phyloP scores from a whole-genome alignment of 2,329 filamentous ascomycete genomes.

The Fusarium irregulare region DNA sequence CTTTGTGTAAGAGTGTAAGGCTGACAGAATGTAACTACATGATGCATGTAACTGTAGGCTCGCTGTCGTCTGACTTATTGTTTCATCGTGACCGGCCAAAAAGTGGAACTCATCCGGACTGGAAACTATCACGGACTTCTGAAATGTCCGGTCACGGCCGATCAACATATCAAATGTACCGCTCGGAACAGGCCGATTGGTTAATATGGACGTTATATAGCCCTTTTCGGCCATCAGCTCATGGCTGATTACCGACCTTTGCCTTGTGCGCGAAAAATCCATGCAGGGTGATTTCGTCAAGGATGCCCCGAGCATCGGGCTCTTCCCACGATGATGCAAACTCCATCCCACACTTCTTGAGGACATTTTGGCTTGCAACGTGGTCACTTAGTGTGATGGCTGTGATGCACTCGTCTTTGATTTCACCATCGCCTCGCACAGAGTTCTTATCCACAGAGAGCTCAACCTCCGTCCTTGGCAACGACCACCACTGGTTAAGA shows the following conservation, averaged over 20 bases:
- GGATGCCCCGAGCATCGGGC: conserved; percentile 37
- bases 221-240: conserved; percentile 9
- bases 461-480: conserved; percentile 60
- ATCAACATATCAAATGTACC: conserved; percentile 1
- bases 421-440: conserved; percentile 45
- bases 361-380: conserved; percentile 63
- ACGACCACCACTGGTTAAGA: conserved; percentile 58
- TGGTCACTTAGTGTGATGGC: conserved; percentile 64
- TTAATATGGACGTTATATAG: neutral
- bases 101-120: conserved; percentile 34
- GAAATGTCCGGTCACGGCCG: conserved; percentile 35
- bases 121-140: conserved; percentile 39
- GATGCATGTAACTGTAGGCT: neutral
- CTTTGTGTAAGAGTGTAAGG: neutral
- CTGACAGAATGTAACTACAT: neutral
- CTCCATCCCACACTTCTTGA: conserved; percentile 67
- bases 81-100: neutral
- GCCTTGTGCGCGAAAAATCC: conserved; percentile 39
- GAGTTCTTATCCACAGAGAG: conserved; percentile 57
- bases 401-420: conserved; percentile 56
- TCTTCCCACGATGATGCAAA: conserved; percentile 56
- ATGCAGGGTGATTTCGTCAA: conserved; percentile 37
- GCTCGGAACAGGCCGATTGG: conserved; percentile 22
- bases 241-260: neutral
- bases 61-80: neutral